Evolutionary conservation across 2,329 filamentous ascomycete species (phyloP).

Genomic region (Scytalidium sp.): DNA sequence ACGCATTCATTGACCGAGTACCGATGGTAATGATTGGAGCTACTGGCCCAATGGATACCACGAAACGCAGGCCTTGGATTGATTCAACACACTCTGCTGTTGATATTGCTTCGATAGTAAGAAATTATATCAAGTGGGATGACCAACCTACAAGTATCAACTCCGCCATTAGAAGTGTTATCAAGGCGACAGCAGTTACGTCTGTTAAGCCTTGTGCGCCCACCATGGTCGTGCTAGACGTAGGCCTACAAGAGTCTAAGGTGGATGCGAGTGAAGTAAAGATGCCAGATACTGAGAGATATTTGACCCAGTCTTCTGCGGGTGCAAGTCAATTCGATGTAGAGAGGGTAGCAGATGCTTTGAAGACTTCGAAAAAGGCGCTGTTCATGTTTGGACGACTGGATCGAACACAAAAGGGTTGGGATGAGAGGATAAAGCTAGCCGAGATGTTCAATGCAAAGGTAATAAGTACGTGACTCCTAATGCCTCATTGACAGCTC

Average conservation of each 20-base stretch:
- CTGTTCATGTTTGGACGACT: constrained; percentile 3
- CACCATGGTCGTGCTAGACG: neutral
- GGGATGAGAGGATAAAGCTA: constrained; percentile 3
- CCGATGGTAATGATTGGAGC: constrained; percentile 5
- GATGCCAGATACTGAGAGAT: neutral
- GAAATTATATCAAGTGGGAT: constrained; percentile 1
- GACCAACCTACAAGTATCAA: neutral
- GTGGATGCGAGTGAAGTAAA: neutral
- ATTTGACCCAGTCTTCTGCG: neutral
- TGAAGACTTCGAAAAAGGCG: neutral
- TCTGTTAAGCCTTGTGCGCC: neutral
- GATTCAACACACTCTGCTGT: constrained; percentile 1
- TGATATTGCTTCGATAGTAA: constrained; percentile 1
- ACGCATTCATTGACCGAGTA: constrained; percentile 3
- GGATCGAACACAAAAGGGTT: neutral
- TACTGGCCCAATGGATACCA: constrained; percentile 1
- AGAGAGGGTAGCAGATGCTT: neutral
- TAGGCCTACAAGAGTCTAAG: neutral
- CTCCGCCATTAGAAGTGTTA: neutral
- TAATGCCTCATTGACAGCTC: no score
- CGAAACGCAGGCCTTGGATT: constrained; percentile 3
- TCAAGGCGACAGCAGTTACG: neutral
- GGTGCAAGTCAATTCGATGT: neutral
- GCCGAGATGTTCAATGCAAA: constrained; percentile 1
- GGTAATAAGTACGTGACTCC: neutral